Evolutionary conservation across 2,329 filamentous ascomycete genomes (phyloP), one percentile per base, ranked within the genome.

Genomic region (Aspergillus fischeri): DNA sequence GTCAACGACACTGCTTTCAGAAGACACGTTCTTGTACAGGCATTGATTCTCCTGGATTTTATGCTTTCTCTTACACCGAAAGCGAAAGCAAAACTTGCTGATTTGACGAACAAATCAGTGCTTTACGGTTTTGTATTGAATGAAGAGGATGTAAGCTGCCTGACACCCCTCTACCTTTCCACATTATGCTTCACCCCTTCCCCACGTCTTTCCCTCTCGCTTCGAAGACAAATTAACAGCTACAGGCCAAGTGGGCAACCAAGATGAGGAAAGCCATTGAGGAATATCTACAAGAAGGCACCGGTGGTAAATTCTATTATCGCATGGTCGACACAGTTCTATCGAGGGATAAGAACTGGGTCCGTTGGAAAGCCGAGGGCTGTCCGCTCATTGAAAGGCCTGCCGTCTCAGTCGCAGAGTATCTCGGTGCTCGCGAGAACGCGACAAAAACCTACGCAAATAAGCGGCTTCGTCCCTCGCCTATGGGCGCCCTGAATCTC

Each of bases 271-370:
- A 82, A 41, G 81, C 82, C 6, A 96, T 97, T 67, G 89, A 89
- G 58, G 85, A 86, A 57, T 96, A 97, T 73, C 83, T 99, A 56
- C 89, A 89, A 69, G 83, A 87, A 65, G 90, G 90, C 21, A 77
- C 81, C 45, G 92, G 96, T 68, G 94, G 94, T 29, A 90, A 91
- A 62, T 96, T 96, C 74, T 99, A 97, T 74, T 89, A 92, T 75
- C 88, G 94, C 42, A 96, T 97, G 85, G 92, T 99, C 32, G 93
- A 97, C 72, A 97, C 92, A 11, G 93, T 99, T 32, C 84, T 99
- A 29, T 91, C 91, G 25, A 84, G 94, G 61, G 94, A 99, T 74
- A 97, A 97, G 79, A 97, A 97, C 71, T 99, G 95, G 95, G 92
- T 95, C 48, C 88, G 92, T 61, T 99, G 94, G 94, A 99, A 99